Evolutionary conservation across 257 asterid genomes (phyloP), one percentile per base, ranked within the genome.

Genomic region (Nicotiana paniculata): DNA sequence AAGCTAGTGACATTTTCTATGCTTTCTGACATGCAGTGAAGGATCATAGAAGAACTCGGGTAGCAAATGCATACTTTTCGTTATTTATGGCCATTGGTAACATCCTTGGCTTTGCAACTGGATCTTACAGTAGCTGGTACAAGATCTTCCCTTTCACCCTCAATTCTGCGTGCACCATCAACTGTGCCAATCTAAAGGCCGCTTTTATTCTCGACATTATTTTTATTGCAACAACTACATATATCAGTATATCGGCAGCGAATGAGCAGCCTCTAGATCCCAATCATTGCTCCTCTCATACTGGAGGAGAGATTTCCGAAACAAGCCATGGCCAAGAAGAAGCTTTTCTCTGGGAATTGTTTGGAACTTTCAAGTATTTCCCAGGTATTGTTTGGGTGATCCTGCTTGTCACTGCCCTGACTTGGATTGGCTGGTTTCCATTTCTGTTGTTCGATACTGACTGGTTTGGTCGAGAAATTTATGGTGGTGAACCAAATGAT

Each of bases 391-490:
- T 95, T 79, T 93, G 97, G 97, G 68, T 89, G 26, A 89, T 91
- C 82, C 91, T 93, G 89, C 92, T 93, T 70, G 97, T 93, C 48
- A 95, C 95, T 84, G 89, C 89, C 77, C 87, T 93, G 81, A 93
- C 92, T 72, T 95, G 98, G 98, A 89, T 91, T 46, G 96, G 96
- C 61, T 95, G 97, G 98, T 95, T 93, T 83, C 98, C 97, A 0
- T 95, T 92, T 91, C 85, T 88, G 87, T 93, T 95, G 35, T 93
- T 88, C 70, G 97, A 93, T 81, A 93, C 98, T 72, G 98, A 95
- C 85, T 95, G 97, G 98, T 92, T 95, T 97, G 97, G 98, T 68
- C 90, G 97, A 77, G 98, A 93, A 85, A 91, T 95, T 82, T 95
- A 92, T 86, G 97, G 97, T 0, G 98, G 98, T 16, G 87, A 88